Conservation (phyloP, 1,284 basidiomycete species). For the Pseudomicrostroma phylloplanum region DNA sequence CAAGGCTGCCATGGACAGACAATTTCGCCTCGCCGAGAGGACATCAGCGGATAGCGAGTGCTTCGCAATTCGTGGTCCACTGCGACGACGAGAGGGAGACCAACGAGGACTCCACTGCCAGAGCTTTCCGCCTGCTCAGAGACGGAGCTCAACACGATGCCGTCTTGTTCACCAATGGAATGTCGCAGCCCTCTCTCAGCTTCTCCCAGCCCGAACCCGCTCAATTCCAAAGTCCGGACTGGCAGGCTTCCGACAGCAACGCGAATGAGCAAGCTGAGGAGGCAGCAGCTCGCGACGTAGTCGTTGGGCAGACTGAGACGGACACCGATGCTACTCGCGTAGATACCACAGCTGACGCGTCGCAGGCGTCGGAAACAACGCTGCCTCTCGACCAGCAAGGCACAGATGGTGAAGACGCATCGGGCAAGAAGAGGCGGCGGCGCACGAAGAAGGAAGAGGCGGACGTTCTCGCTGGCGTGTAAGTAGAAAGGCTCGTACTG, state of each 20-base stretch:
- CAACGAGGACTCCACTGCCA: no score
- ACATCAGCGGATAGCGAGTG: no score
- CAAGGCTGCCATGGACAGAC: background rate
- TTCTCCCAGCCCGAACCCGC: background rate
- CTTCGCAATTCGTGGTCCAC: no score
- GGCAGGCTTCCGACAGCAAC: background rate
- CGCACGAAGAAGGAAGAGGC: constrained; percentile 12
- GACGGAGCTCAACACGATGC: background rate
- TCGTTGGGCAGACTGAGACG: no score
- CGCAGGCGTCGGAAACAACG: background rate
- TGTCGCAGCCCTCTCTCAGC: background rate
- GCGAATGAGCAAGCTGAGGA: background rate
- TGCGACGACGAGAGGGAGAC: background rate
- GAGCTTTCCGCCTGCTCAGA: background rate
- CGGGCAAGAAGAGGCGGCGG: constrained; percentile 12
- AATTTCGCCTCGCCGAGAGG: no score
- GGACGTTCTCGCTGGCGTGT: constrained; percentile 5
- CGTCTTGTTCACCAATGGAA: background rate
- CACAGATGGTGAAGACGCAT: background rate
- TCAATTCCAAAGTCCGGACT: background rate
- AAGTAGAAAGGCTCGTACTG: background rate
- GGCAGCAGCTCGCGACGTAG: no score
- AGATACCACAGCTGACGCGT: background rate
- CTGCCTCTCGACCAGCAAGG: background rate
- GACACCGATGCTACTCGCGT: background rate